Base-by-base conservation (phyloP, 2,329 filamentous ascomycete species). In the Colletotrichum magnum region DNA sequence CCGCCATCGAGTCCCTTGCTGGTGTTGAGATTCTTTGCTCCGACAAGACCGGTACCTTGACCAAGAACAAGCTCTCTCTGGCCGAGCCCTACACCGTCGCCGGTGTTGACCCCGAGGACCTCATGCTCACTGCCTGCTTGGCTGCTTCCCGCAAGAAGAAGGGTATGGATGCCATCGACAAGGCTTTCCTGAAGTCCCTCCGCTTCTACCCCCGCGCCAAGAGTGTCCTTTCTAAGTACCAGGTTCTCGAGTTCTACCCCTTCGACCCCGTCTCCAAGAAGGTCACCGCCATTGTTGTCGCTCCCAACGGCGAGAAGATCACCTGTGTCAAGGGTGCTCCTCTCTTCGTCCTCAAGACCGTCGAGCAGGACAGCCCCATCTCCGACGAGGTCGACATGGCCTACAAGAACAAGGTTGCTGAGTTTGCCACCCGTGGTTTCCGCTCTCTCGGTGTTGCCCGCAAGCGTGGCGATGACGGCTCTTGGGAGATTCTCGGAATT, bases 211-310 rank as follows among this genome's bases (percentile, higher is more conserved):
- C 94, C 72, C 89, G 89, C 72, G 94, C 93, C 82, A 97, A 96
- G 88, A 82, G 85, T 71, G 91, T 93, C 63, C 89, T 97, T 63
- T 89, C 89, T 83, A 93, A 94, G 85, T 97, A 95, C 88, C 92
- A 91, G 82, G 92, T 95, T 69, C 83, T 95, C 74, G 89, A 95
- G 52, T 97, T 97, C 86, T 88, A 90, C 81, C 94, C 94, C 72
- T 97, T 97, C 82, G 94, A 97, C 79, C 94, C 94, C 70, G 94
- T 97, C 78, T 96, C 93, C 79, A 97, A 97, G 87, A 97, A 97
- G 86, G 94, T 97, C 68, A 91, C 90, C 75, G 94, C 94, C 60
- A 81, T 96, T 68, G 94, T 97, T 69, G 88, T 95, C 83, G 94
- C 93, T 74, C 92, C 93, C 71, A 87, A 93, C 79, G 94, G 94